Percentiles rank a stretch among this genome's conserved stretches.
Evolutionary conservation across 257 asterid species (phyloP).

Genomic region (Ophiorrhiza pumila): DNA sequence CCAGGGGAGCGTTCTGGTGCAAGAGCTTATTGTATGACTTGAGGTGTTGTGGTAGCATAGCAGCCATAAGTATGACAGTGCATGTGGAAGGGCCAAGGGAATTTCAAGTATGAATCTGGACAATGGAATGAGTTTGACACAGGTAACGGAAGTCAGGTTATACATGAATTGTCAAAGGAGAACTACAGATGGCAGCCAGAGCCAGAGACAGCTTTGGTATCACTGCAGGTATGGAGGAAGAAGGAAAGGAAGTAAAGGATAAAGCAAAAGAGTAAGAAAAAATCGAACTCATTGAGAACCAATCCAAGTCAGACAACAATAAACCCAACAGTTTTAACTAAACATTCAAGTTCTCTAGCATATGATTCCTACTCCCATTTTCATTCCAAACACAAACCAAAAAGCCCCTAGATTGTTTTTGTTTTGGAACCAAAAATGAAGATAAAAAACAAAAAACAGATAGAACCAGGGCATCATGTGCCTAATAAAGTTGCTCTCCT

Average conservation of each 20-base stretch:
- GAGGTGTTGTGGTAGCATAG: neutral
- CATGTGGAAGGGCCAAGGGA: neutral
- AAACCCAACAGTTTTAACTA: neutral
- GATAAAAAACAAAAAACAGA: neutral
- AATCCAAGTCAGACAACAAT: neutral
- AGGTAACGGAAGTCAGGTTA: neutral
- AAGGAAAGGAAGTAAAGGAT: neutral
- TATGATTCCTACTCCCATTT: neutral
- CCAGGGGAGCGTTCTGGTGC: neutral
- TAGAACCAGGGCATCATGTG: neutral
- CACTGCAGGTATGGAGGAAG: neutral
- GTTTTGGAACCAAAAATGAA: no score
- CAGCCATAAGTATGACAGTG: neutral
- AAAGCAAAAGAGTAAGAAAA: neutral
- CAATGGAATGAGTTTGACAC: neutral
- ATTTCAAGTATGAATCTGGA: neutral
- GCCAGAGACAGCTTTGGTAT: neutral
- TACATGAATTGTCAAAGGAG: neutral
- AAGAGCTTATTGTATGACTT: neutral
- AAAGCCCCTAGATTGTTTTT: neutral
- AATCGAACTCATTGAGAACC: neutral
- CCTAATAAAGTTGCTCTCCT: neutral
- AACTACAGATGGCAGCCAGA: neutral
- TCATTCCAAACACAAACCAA: neutral
- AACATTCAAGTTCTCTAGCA: neutral